phyloP scores from a whole-genome alignment of 2,329 filamentous ascomycete genomes.

The Cytospora piceicola region DNA sequence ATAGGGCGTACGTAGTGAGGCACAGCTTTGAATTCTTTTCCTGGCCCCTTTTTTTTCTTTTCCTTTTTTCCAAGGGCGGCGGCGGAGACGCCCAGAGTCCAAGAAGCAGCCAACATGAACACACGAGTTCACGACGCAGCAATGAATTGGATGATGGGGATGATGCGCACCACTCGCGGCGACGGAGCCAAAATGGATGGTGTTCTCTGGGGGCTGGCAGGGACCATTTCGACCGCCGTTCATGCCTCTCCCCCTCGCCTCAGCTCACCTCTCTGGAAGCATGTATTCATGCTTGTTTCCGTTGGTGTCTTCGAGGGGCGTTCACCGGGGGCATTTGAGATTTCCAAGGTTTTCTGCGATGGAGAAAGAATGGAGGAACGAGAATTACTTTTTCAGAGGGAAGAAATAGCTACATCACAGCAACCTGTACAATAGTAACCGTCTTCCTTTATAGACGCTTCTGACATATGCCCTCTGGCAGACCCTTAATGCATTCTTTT shows the following conservation, averaged over 20 bases:
- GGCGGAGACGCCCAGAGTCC: not conserved
- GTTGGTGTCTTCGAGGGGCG: conserved; percentile 17
- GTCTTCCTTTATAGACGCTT: conserved; percentile 8
- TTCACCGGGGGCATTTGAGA: conserved; percentile 6
- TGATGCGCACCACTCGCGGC: conserved; percentile 15
- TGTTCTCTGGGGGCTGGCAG: not conserved
- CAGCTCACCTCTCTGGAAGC: not conserved
- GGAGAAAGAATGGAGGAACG: conserved; percentile 4
- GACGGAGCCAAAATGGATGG: not conserved
- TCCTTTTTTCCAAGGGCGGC: not conserved
- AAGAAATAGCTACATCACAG: conserved; percentile 5
- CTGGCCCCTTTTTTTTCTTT: not conserved
- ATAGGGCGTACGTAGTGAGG: conserved; percentile 9
- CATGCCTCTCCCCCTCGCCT: not conserved
- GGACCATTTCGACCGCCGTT: not conserved
- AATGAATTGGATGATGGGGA: conserved; percentile 14
- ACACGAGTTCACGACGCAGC: conserved; percentile 10
- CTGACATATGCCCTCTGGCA: not conserved
- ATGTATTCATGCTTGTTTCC: not conserved
- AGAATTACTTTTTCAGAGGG: not conserved
- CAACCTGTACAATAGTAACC: conserved; percentile 11
- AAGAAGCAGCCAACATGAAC: conserved; percentile 4
- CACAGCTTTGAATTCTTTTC: conserved; percentile 7
- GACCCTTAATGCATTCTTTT: not conserved
- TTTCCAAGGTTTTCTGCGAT: conserved; percentile 17